phyloP scores from a whole-genome alignment of 2,329 filamentous ascomycete genomes.

The Tolypocladium guangdongense region DNA sequence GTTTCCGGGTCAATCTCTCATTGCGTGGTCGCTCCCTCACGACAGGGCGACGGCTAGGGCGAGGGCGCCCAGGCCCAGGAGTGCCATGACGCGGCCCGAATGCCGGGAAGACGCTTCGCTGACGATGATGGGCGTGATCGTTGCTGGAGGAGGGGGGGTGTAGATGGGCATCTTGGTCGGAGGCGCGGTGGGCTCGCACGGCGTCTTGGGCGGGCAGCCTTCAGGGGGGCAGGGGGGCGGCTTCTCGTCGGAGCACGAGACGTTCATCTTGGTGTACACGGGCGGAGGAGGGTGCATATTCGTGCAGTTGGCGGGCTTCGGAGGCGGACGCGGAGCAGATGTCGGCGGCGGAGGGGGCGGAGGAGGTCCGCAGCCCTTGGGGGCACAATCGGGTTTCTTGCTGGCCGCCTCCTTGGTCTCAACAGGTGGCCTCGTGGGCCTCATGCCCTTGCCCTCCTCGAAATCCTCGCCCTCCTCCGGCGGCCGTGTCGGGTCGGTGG shows the following conservation, averaged over 20 bases:
- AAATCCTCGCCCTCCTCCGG: neutral
- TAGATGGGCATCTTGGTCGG: neutral
- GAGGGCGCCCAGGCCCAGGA: slow-evolving; percentile 3
- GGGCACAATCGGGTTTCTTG: neutral
- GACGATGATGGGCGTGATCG: too few species aligned
- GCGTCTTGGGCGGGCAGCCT: neutral
- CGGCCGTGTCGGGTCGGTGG: neutral
- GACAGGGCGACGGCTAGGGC: slow-evolving; percentile 1
- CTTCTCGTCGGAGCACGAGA: neutral
- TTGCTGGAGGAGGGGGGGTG: too few species aligned
- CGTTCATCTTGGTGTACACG: neutral
- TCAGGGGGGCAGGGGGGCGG: neutral
- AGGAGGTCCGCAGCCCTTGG: neutral
- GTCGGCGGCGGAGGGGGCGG: neutral
- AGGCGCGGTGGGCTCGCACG: neutral
- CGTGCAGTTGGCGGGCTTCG: neutral
- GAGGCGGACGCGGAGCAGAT: neutral
- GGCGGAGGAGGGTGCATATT: neutral
- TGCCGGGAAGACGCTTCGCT: slow-evolving; percentile 2
- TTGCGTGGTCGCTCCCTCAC: neutral
- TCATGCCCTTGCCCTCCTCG: neutral
- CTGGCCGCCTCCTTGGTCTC: neutral
- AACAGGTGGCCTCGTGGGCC: neutral
- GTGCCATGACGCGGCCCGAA: neutral
- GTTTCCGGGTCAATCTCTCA: neutral